Conservation (phyloP, 176 grass and related monocot species). For the Miscanthus lutarioriparius region DNA sequence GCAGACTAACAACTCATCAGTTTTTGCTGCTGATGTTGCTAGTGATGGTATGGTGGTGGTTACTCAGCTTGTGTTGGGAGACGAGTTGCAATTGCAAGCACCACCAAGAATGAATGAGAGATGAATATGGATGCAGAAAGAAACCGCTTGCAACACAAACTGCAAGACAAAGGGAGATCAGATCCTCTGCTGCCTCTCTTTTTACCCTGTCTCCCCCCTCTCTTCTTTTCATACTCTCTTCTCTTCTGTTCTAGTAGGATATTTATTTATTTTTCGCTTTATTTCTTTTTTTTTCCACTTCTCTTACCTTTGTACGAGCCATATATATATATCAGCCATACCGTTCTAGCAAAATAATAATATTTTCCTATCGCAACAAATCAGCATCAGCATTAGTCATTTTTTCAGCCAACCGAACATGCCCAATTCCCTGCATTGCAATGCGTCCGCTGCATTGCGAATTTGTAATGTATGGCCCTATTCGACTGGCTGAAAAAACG, state of each 20-base stretch:
- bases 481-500: too few species aligned
- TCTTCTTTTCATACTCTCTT: conserved; percentile 34
- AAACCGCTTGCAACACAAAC: conserved; percentile 17
- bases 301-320: not conserved
- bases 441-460: not conserved
- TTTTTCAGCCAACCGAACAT: too few species aligned
- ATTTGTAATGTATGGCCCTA: not conserved
- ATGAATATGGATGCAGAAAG: not conserved
- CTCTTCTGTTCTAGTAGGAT: not conserved
- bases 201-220: conserved; percentile 7
- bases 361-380: too few species aligned
- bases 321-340: too few species aligned
- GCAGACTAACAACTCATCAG: not conserved
- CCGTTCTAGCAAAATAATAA: too few species aligned
- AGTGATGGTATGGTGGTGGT: not conserved
- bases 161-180: conserved; percentile 29
- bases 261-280: not conserved
- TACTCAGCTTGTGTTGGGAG: not conserved
- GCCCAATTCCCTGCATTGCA: not conserved
- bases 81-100: not conserved
- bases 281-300: not conserved
- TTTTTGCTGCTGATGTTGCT: conserved; percentile 22
- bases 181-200: conserved; percentile 6
- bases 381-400: too few species aligned
- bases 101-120: not conserved